Evolutionary conservation across 2,329 filamentous ascomycete genomes (phyloP), one percentile per base, ranked within the genome.

Genomic region (Talaromyces verruculosus): DNA sequence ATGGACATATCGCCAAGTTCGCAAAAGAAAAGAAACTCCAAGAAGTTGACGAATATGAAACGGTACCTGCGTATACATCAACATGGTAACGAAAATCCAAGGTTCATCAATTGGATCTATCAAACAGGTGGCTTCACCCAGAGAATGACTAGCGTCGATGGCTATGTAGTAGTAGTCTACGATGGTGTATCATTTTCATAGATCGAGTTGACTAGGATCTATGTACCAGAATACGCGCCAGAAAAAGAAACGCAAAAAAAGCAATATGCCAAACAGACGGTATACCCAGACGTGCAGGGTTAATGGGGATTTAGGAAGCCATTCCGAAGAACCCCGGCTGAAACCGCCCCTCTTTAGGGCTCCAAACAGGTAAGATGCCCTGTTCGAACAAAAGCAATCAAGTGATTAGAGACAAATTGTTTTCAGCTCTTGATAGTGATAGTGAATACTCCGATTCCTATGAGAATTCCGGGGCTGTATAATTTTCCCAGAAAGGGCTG

Each of bases 41-140:
- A 30, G 4, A 35, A 37, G 43, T 13, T 19, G 59, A 49, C 25
- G 17, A 11, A 51, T 17, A 17, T 37, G 28, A 43, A 53, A 55
- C 39, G 45, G 61, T 63, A 63, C 61, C 61, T 63, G 61, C 61
- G 61, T 63, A 43, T 63, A 55, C 11, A 55, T 43, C 15, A 39
- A n/a, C 10, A 57, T 37, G n/a, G 51, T 15, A 37, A 5, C 10
- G 51, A 55, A 51, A 15, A 13, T 13, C 51, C 30, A 37, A 55
- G 7, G 33, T 53, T 62, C 30, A 53, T 51, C 35, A 22, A 30
- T 33, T 0, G 35, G 58, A 61, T 22, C 53, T 49, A 43, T 51
- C 60, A 62, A 62, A 53, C 17, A 61, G 37, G 41, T 30, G 15
- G 15, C 59, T 39, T 57, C 53, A 57, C 33, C 33, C 53, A 39